Base-by-base conservation (phyloP, 306 rosid species). In the Lathyrus aphaca region DNA sequence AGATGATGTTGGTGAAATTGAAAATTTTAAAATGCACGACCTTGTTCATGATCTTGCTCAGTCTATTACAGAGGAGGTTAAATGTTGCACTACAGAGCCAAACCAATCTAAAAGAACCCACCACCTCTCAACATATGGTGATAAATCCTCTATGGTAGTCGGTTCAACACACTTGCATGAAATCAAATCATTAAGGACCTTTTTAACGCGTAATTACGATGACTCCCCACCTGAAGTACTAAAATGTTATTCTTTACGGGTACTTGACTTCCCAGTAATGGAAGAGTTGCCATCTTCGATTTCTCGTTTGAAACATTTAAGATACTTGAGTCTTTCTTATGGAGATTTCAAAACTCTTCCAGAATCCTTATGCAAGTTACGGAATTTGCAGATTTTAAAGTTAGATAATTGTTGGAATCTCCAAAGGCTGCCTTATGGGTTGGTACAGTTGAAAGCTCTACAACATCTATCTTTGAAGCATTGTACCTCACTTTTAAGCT, bases 41-140 rank as follows among this genome's bases (percentile, higher is more conserved):
- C 68, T 59, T 13, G 50, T 72, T 30, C 76, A 71, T 32, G 76
- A 72, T 63, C 72, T 74, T 17, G 72, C 78, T 11, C 58, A 64
- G 53, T 64, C 43, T 13, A 19, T 74, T 8, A 0, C 58, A 4
- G 65, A 56, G 0, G 35, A 64, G 4, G 72, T 38, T 25, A 25
- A 4, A 8, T 44, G 21, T 30, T 71, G 11, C 38, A 10, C 15
- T 32, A 6, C 29, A 12, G 3, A 19, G 9, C 10, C 19, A 55
- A 11, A 7, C 29, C 1, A 13, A 3, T 9, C 43, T 13, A 15
- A 15, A 64, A 56, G 68, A 30, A 19, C 44, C 8, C 71, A 4
- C 12, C 80, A 80, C 15, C 13, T 79, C 23, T 44, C 49, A 14
- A 0, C 14, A 44, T 13, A 5, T 30, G 0, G 5, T 4, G 0